Evolutionary conservation across 73 alveolate genomes (phyloP), one percentile per base, ranked within the genome.

Genomic region (Halteria grandinella): DNA sequence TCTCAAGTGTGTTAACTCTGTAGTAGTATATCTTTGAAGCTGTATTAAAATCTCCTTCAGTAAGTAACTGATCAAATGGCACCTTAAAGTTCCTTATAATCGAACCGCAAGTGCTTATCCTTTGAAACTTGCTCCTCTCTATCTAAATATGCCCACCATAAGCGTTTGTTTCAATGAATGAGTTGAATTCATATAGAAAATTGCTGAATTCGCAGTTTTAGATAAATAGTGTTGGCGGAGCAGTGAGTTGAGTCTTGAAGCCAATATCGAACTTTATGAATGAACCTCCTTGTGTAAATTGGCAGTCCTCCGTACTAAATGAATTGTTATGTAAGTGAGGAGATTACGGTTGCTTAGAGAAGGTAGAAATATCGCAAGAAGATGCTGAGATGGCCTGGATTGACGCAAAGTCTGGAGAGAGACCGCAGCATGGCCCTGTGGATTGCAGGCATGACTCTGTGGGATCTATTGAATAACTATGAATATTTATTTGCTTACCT

Each of bases 141-240:
- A 62, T 40, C 3, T 34, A 5, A 12, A 62, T 28, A 4, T 8
- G 3, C 6, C 60, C 60, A 17, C 78, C 78, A 18, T 41, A 62
- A 14, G 20, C 15, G 45, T 62, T 62, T 4, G 43, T 44, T 12
- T 62, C 78, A 39, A 62, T 62, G 6, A 62, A 39, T 8, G 80
- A 27, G 29, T 47, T 66, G 31, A 18, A 66, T 29, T 66, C 64
- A 18, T 27, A 45, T 5, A 18, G 31, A 31, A 66, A 45, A 45
- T 66, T 66, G 32, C 66, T 66, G 66, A 66, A 66, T 44, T 20
- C 69, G 15, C 57, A 51, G 21, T 66, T 66, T 66, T 66, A 66
- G 17, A 53, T 18, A 25, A 23, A 6, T 10, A 60, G 27, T 4
- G 37, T 60, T 8, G 77, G 59, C 6, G 77, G 58, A 21, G 57